phyloP scores from a whole-genome alignment of 2,329 filamentous ascomycete genomes.

The Lecanicillium sp. region DNA sequence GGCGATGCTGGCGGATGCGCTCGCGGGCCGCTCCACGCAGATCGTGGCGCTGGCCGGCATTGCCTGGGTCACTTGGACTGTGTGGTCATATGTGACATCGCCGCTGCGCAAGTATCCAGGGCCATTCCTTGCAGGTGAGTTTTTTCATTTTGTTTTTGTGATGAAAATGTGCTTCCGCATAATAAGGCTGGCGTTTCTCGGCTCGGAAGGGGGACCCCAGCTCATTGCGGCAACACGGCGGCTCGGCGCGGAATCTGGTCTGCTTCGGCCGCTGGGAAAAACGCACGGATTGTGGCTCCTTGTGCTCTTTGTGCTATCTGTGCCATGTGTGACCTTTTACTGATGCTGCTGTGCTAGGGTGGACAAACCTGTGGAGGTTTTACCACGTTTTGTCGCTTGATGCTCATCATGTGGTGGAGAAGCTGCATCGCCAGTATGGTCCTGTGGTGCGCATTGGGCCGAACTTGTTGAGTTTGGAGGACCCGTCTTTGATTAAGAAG shows the following conservation, averaged over 20 bases:
- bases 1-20: no score
- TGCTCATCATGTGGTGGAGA: constrained; percentile 14
- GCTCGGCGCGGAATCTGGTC: no score
- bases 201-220: no score
- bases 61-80: constrained; percentile 3
- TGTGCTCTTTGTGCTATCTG: no score
- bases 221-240: no score
- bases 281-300: no score
- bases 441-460: constrained; percentile 21
- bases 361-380: constrained; percentile 20
- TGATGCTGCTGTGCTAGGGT: constrained; percentile 14
- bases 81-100: constrained; percentile 8
- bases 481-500: constrained; percentile 18
- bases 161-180: no score
- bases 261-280: no score
- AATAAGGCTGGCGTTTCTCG: no score
- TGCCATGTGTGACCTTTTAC: no score
- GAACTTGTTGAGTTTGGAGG: constrained; percentile 18
- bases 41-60: background rate
- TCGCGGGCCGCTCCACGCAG: no score
- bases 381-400: constrained; percentile 13
- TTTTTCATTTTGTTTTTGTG: no score
- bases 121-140: constrained; percentile 13
- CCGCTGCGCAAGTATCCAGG: constrained; percentile 13
- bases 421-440: constrained; percentile 21